Evolutionary conservation across 2,329 filamentous ascomycete genomes (phyloP).

Genomic region (Microdochium bolleyi): DNA sequence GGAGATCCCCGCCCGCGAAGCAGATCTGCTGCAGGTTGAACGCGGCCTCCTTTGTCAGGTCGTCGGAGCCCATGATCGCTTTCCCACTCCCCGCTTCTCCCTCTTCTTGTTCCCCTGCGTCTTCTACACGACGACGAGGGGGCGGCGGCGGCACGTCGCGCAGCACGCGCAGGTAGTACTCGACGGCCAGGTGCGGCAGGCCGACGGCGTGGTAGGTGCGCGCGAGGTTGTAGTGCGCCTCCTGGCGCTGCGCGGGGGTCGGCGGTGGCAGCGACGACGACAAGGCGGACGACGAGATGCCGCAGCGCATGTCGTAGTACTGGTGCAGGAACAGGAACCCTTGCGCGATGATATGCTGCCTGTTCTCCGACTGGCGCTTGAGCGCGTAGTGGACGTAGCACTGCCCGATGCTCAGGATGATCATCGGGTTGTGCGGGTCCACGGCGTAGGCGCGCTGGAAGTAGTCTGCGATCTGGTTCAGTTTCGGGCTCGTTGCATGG

Average conservation of each 20-base stretch:
- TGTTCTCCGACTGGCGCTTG: constrained; percentile 83
- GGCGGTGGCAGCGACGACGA: not conserved
- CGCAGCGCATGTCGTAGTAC: constrained; percentile 55
- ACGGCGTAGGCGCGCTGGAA: constrained; percentile 72
- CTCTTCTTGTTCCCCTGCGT: constrained; percentile 27
- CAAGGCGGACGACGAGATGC: constrained; percentile 20
- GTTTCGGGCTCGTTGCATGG: constrained; percentile 3
- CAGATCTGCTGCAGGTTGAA: constrained; percentile 21
- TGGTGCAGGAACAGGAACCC: constrained; percentile 72
- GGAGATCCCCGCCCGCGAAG: constrained; percentile 16
- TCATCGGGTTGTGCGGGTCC: constrained; percentile 66
- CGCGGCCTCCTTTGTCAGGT: constrained; percentile 18
- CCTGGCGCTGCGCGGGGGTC: constrained; percentile 45
- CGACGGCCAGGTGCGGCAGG: constrained; percentile 62
- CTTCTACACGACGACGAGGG: constrained; percentile 7
- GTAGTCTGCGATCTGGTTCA: constrained; percentile 48
- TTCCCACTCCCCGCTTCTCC: no score
- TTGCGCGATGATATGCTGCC: constrained; percentile 81
- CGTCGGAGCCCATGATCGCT: constrained; percentile 13
- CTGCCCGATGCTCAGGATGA: constrained; percentile 74
- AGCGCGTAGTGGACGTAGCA: constrained; percentile 84
- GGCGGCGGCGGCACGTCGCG: constrained; percentile 21
- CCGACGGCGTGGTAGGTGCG: constrained; percentile 71
- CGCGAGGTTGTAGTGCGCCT: constrained; percentile 76
- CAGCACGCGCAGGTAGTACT: constrained; percentile 54